A percentile compares a stretch with the other conserved stretches of the same genome.
Conservation (phyloP, 1,284 basidiomycete genomes). For the Ceratobasidium sp. region DNA sequence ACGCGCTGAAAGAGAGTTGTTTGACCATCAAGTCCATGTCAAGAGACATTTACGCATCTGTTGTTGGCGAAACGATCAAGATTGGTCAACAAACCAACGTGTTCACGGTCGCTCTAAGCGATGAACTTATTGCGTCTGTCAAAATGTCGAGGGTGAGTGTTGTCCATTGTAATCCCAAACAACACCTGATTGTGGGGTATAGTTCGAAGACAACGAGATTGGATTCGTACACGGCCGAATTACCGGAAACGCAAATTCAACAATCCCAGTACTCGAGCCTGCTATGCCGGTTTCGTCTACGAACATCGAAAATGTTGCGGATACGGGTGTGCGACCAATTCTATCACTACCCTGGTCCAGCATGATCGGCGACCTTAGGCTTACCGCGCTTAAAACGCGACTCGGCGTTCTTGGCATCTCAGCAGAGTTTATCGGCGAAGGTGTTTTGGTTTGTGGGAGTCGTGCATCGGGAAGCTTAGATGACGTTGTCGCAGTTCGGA, state of each 20-base stretch:
- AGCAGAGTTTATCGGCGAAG: conserved; percentile 92
- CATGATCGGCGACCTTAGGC: conserved; percentile 94
- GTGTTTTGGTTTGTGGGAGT: conserved; percentile 89
- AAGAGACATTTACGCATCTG: conserved; percentile 85
- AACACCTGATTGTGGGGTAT: conserved; percentile 13
- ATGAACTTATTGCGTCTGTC: conserved; percentile 78
- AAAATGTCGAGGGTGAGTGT: conserved; percentile 84
- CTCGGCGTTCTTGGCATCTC: conserved; percentile 77
- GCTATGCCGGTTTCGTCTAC: conserved; percentile 41
- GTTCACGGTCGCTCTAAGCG: conserved; percentile 93
- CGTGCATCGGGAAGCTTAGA: conserved; percentile 58
- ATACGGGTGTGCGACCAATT: conserved; percentile 51
- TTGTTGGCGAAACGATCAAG: conserved; percentile 73
- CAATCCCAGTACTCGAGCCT: conserved; percentile 57
- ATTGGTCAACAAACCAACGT: conserved; percentile 96
- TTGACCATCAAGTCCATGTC: conserved; percentile 84
- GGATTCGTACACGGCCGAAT: conserved; percentile 89
- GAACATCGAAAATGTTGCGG: conserved; percentile 51
- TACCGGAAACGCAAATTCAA: conserved; percentile 80
- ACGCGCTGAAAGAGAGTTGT: conserved; percentile 79
- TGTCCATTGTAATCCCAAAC: background rate
- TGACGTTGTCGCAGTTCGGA: conserved; percentile 85
- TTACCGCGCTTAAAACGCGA: conserved; percentile 82
- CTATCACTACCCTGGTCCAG: conserved; percentile 77
- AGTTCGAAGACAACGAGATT: conserved; percentile 98